Evolutionary conservation across 2,329 filamentous ascomycete genomes (phyloP).

Genomic region (Gliomastix tumulicola): DNA sequence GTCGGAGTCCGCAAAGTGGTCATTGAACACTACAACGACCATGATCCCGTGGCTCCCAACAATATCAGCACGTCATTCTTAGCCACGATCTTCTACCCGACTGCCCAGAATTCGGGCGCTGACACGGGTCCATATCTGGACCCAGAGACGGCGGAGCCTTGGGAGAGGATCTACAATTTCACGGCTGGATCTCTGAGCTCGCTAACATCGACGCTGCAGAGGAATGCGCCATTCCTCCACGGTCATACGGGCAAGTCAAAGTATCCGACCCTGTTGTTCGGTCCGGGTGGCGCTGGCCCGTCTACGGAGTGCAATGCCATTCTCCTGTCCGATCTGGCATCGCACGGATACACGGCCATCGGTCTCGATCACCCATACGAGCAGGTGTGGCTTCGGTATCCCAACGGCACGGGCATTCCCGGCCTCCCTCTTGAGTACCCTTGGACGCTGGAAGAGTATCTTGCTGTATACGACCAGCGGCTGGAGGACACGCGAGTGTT

Average conservation of each 20-base stretch:
- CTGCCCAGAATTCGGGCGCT: not conserved
- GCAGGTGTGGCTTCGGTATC: slow-evolving; percentile 16
- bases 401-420: slow-evolving; percentile 15
- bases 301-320: slow-evolving; percentile 7
- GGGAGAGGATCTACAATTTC: not conserved
- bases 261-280: slow-evolving; percentile 8
- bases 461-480: too few species aligned
- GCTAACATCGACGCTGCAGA: slow-evolving; percentile 5
- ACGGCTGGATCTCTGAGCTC: slow-evolving; percentile 8
- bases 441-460: too few species aligned
- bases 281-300: slow-evolving; percentile 6
- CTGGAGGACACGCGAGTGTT: slow-evolving; percentile 9
- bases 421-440: slow-evolving; percentile 8
- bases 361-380: slow-evolving; percentile 18
- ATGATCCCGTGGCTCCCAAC: slow-evolving; percentile 4
- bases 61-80: slow-evolving; percentile 5
- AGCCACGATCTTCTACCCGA: slow-evolving; percentile 8
- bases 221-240: slow-evolving; percentile 4
- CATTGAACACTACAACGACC: slow-evolving; percentile 1
- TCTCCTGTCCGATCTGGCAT: slow-evolving; percentile 7
- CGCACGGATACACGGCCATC: slow-evolving; percentile 14
- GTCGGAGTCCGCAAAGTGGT: slow-evolving; percentile 5
- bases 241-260: slow-evolving; percentile 1
- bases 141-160: slow-evolving; percentile 6
- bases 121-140: slow-evolving; percentile 6